Evolutionary conservation across 495 filamentous ascomycete species (phyloP), one percentile per base, ranked within the genome.

Genomic region (Achaetomiella virescens): DNA sequence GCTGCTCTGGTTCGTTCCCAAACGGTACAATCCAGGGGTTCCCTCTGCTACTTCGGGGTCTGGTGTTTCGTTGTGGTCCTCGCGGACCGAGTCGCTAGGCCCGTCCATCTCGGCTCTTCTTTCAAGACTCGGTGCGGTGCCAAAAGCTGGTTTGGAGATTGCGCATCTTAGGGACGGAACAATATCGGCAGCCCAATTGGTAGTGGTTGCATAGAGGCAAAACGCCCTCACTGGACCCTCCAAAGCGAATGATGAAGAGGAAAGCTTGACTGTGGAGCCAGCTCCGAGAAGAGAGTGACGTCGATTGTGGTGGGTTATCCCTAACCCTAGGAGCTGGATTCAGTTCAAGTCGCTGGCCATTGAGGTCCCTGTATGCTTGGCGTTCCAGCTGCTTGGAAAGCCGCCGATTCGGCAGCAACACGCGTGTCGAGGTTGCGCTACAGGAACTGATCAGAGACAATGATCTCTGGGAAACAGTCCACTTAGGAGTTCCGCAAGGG

Each of bases 1-100:
- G 68, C 79, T 88, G 79, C 90, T 96, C 66, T 85, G 77, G 68
- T 89, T 87, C 31, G 88, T 89, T 52, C 81, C 80, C 41, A 88
- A 80, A 24, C 86, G 78, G 58, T 78, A 80, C 33, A 77, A 67
- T 10, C 60, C 53, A 22, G 62, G 56, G 63, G 71, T 64, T 68
- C 70, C 70, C 70, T 65, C 66, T 53, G 64, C 68, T 59, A 60
- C 54, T n/a, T 40, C 42, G 18, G 45, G 61, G 64, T n/a, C n/a
- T n/a, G n/a, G n/a, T n/a, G 49, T 21, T 6, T 22, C 14, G 22
- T n/a, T 18, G 17, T 3, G 55, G 52, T 41, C 48, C 45, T 52
- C 50, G 47, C 18, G 48, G 35, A 22, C 58, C 24, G 56, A 46
- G 51, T 58, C 60, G 3, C 68, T 52, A 31, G 51, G 43, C 22